Base-by-base conservation (phyloP, 805 yeast species). In the Candida parachauliodes region DNA sequence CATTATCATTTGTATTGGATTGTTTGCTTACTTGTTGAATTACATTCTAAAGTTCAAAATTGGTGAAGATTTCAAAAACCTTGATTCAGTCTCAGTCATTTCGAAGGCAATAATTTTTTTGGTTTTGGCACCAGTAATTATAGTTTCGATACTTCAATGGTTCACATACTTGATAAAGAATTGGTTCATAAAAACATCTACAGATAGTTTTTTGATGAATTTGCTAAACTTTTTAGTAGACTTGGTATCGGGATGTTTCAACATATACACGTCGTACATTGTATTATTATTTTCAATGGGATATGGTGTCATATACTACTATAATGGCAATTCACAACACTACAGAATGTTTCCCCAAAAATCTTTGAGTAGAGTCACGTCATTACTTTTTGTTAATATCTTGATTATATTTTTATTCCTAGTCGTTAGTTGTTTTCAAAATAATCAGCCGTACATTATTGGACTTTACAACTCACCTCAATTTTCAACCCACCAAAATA, bases 251-350 rank as follows among this genome's bases (percentile, higher is more conserved):
- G 11, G 15, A 8, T 23, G 39, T 22, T 52, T 41, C 29, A 18
- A 6, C 2, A 18, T 39, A 9, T 27, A 40, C 5, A 9, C 40
- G n/a, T 34, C 43, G 8, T 51, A 41, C 31, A 37, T 50, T 31
- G 29, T 50, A 11, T 49, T 60, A 25, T 31, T 58, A 23, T 57
- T 62, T 34, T 43, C 61, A 22, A 60, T 60, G 66, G 68, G 68
- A 1, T 60, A 56, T 34, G 68, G 68, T 2, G 62, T 60, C 4
- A 40, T 59, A 17, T 61, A 56, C 40, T 55, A 51, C 40, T 55
- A 52, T 26, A 42, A 40, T 24, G 51, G 50, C 2, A 48, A 42
- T 8, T 46, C 61, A 10, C 44, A 41, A 28, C 48, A 54, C 21
- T 59, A 44, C 37, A 41, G 64, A 25, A 45, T 46, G 30, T 30